Conservation (phyloP, 2,329 filamentous ascomycete genomes). For the Alternaria gansuensis region DNA sequence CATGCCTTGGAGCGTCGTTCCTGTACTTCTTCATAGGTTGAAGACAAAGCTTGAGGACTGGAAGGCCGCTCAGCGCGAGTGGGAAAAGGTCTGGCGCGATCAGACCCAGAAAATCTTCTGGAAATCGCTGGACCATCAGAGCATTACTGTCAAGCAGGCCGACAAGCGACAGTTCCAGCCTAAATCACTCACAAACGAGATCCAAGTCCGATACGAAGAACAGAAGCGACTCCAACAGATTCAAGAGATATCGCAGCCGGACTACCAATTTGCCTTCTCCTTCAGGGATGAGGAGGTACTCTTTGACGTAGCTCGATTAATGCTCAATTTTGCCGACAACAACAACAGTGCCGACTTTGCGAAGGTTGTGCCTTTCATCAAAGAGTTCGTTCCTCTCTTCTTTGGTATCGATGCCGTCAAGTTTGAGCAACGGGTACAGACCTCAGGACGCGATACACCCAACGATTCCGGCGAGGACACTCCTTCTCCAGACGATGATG, state of each 20-base stretch:
- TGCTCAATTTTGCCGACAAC: constrained; percentile 57
- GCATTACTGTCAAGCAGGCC: constrained; percentile 83
- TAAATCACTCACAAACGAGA: constrained; percentile 88
- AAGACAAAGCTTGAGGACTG: constrained; percentile 98
- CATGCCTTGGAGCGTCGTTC: constrained; percentile 85
- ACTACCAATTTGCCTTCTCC: constrained; percentile 77
- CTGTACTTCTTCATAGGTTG: constrained; percentile 84
- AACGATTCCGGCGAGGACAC: constrained; percentile 67
- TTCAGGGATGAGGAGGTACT: constrained; percentile 69
- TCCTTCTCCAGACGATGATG: constrained; percentile 72
- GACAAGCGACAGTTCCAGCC: constrained; percentile 93
- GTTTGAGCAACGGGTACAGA: constrained; percentile 72
- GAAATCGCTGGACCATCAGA: constrained; percentile 96
- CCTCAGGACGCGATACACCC: constrained; percentile 50
- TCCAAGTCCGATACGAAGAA: constrained; percentile 92
- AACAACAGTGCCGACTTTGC: constrained; percentile 56
- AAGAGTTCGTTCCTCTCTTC: constrained; percentile 61
- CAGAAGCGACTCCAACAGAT: constrained; percentile 76
- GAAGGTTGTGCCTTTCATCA: constrained; percentile 58
- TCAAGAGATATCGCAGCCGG: constrained; percentile 66
- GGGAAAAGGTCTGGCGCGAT: constrained; percentile 98
- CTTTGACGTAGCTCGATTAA: constrained; percentile 57
- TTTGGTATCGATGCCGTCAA: constrained; percentile 61
- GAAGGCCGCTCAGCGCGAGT: constrained; percentile 95
- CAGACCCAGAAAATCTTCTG: constrained; percentile 96